Base-by-base conservation (phyloP, 1,284 basidiomycete species). In the Phellinidium pouzarii region DNA sequence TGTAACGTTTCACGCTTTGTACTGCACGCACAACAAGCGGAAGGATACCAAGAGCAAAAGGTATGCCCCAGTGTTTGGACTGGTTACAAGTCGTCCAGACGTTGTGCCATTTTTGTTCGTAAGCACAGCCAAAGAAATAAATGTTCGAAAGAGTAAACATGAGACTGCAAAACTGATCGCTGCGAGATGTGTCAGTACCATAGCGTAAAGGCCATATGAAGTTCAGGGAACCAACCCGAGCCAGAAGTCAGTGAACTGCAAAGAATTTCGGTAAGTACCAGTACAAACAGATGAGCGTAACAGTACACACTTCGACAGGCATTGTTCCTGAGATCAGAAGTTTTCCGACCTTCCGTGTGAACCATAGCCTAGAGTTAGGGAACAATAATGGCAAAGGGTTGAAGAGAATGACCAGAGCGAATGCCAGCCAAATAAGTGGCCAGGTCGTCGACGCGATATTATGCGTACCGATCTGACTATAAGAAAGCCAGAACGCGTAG, bases 1-100 rank as follows among this genome's bases (percentile, higher is more conserved):
- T 68, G 66, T 84, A 97, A 72, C 94, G 91, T 61, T 85, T 87
- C 40, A 95, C 62, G 66, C 90, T 92, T 66, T 98, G 94, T 9
- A 89, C 72, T 43, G 94, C 65, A 71, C 94, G 91, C 29, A 83
- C 71, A 1, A 88, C 52, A 12, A 87, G 74, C 0, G 91, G 91
- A 0, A 91, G 59, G 2, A 70, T 59, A 0, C 69, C 79, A 22
- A 87, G 69, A 1, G 78, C 59, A 58, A 80, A 83, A 4, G 78
- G 73, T 27, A 76, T 64, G n/a, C 71, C 78, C 87, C 87, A 90
- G 40, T 72, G 61, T 20, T 61, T 64, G 12, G 73, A 72, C 17
- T 65, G 54, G 42, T 66, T 68, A 52, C 76, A 75, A 51, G 61
- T 60, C 8, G 65, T 61, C 68, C 81, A 77, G 11, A 75, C 67